Evolutionary conservation across 2,329 filamentous ascomycete species (phyloP).

Genomic region (Fusarium sp.): DNA sequence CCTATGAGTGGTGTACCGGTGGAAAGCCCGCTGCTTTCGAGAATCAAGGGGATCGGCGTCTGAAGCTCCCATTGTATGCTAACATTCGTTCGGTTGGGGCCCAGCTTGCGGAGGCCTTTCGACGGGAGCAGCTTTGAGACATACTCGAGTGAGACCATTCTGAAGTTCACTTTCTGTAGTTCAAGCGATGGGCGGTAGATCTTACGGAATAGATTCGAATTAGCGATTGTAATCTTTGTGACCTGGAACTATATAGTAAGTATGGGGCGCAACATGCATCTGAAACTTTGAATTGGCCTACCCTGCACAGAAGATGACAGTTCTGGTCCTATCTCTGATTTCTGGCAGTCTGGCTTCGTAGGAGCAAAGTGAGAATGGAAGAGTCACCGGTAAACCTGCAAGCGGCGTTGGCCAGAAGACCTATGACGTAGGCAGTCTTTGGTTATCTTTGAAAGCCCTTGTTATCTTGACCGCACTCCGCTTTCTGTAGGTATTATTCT

Average conservation of each 20-base stretch:
- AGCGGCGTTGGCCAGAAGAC: background rate
- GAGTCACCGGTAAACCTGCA: background rate
- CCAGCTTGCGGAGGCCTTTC: background rate
- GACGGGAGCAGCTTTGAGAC: background rate
- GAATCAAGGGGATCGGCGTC: background rate
- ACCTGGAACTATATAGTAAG: rapidly evolving
- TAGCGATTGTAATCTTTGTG: rapidly evolving
- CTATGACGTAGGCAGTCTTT: background rate
- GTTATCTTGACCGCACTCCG: background rate
- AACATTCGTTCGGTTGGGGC: background rate
- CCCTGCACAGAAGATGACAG: background rate
- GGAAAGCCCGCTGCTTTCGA: background rate
- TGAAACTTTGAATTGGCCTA: rapidly evolving
- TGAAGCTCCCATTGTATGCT: background rate
- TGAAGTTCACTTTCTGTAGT: rapidly evolving
- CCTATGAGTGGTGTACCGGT: background rate
- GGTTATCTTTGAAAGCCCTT: background rate
- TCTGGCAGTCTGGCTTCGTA: too few relatives aligned
- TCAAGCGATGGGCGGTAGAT: background rate
- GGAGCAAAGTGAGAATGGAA: too few relatives aligned
- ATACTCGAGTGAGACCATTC: background rate
- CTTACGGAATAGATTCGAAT: background rate
- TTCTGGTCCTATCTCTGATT: too few relatives aligned
- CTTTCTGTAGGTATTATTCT: background rate
- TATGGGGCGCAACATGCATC: too few relatives aligned